Conservation (phyloP, 345 rosid genomes). For the Dovyalis caffra region DNA sequence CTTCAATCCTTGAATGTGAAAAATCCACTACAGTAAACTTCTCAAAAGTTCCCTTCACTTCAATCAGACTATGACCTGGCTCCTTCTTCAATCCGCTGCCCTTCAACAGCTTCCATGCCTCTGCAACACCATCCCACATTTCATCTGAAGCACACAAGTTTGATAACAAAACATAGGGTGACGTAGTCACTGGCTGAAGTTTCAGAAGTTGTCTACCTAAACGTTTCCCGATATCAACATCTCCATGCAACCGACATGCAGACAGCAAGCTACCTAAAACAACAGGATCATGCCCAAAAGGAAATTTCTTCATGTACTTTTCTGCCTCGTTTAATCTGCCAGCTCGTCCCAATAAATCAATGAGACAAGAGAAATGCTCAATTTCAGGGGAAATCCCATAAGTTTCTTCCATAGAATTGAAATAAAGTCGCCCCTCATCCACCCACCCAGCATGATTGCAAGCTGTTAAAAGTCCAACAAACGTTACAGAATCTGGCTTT, state of each 20-base stretch:
- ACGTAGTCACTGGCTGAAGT: slow-evolving; percentile 42
- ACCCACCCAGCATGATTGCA: slow-evolving; percentile 65
- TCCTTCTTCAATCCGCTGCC: slow-evolving; percentile 57
- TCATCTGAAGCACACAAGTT: slow-evolving; percentile 59
- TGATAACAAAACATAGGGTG: slow-evolving; percentile 59
- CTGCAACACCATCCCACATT: slow-evolving; percentile 56
- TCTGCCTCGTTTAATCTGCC: slow-evolving; percentile 57
- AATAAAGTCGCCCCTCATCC: slow-evolving; percentile 45
- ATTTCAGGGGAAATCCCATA: slow-evolving; percentile 46
- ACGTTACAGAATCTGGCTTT: slow-evolving; percentile 56
- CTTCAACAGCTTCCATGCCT: slow-evolving; percentile 58
- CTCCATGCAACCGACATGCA: slow-evolving; percentile 49
- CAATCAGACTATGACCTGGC: slow-evolving; percentile 54
- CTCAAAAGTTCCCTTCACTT: slow-evolving; percentile 41
- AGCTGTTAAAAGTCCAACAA: slow-evolving; percentile 53
- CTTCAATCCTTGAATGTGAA: slow-evolving; percentile 45
- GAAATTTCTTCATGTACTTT: slow-evolving; percentile 33
- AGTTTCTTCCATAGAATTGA: slow-evolving; percentile 45
- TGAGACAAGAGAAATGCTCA: slow-evolving; percentile 61
- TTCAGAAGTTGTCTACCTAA: slow-evolving; percentile 46
- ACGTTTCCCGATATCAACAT: slow-evolving; percentile 42
- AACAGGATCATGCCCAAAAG: slow-evolving; percentile 46
- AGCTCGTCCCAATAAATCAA: slow-evolving; percentile 65
- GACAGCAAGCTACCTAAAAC: slow-evolving; percentile 64
- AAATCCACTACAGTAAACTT: slow-evolving; percentile 46